Evolutionary conservation across 495 filamentous ascomycete genomes (phyloP).

Genomic region (Xylaria longipes): DNA sequence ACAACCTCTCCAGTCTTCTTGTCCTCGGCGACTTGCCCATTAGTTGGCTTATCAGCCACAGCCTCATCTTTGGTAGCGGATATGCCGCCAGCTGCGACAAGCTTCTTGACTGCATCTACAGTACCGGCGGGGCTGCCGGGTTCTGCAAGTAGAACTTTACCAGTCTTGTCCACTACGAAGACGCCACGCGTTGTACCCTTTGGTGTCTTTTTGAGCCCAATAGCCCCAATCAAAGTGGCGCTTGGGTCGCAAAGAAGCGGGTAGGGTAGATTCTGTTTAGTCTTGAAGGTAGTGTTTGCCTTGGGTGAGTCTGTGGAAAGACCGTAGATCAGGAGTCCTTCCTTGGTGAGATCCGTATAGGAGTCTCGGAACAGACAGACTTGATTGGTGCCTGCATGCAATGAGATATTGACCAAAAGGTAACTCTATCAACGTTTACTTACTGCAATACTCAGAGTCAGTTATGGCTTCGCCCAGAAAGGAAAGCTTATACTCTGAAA

Average conservation of each 20-base stretch:
- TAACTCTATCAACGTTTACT: conserved; percentile 47
- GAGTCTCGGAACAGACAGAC: conserved; percentile 90
- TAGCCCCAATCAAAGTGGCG: conserved; percentile 72
- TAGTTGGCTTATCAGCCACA: conserved; percentile 32
- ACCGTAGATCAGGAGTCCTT: conserved; percentile 85
- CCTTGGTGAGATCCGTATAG: conserved; percentile 75
- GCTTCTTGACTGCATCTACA: conserved; percentile 60
- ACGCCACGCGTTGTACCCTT: conserved; percentile 84
- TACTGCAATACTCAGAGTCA: no score
- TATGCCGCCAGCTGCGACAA: conserved; percentile 45
- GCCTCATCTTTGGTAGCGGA: conserved; percentile 30
- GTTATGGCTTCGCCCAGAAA: no score
- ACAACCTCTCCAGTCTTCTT: conserved; percentile 33
- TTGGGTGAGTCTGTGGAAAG: conserved; percentile 86
- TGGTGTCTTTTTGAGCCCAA: conserved; percentile 77
- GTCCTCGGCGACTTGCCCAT: conserved; percentile 30
- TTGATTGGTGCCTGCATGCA: conserved; percentile 79
- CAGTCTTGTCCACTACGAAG: conserved; percentile 81
- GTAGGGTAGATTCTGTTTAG: conserved; percentile 88
- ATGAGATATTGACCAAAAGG: conserved; percentile 33
- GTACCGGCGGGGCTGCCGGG: conserved; percentile 66
- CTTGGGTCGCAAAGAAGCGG: conserved; percentile 82
- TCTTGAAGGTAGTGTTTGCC: conserved; percentile 88
- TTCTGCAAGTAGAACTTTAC: conserved; percentile 68
- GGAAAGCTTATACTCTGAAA: no score